Evolutionary conservation across 2,329 filamentous ascomycete genomes (phyloP), one percentile per base, ranked within the genome.

Genomic region (Calonectria fujianensis): DNA sequence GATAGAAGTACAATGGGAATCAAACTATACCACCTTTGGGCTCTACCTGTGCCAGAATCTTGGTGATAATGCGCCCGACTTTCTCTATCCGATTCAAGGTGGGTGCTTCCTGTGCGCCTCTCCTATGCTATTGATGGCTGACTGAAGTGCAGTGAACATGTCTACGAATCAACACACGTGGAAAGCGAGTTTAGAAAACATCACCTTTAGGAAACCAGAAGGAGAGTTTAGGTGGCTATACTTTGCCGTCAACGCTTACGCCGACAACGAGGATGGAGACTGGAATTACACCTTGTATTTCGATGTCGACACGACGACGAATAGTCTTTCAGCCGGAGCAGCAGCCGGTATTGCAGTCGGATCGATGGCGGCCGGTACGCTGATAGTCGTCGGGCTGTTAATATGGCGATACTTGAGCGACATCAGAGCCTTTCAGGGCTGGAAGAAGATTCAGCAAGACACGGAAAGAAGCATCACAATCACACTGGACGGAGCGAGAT

Each of bases 1-100:
- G 18, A 31, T 57, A 57, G 52, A 57, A 20, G 52, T 57, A 16
- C 52, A 57, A n/a, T 57, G 52, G 52, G 52, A 57, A 18, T 57
- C 52, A 10, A 57, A 57, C 29, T 57, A 57, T 57, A 57, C 7
- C 52, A 57, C 29, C 18, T 57, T 57, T 57, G 31, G 31, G 18
- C 29, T 57, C 52, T 57, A 57, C 20, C 52, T 57, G 18, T 57
- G 52, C 52, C 52, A 57, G 20, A 57, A 57, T 3, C 29, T 57
- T 16, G 52, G 52, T 57, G 29, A 57, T 18, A 32, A 57, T 57
- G 52, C 52, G 9, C 52, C 29, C 29, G 52, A 57, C 10, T 32
- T 31, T 4, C 35, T 57, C 29, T 57, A 35, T 10, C 52, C 52
- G 29, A 32, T 57, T 13, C 31, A 20, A n/a, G 29, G 52, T 57